These are phyloP conservation scores for Adenanthera pavonina DNA, from an alignment of 306 rosid genomes.

Conservation along the genomic window DNA sequence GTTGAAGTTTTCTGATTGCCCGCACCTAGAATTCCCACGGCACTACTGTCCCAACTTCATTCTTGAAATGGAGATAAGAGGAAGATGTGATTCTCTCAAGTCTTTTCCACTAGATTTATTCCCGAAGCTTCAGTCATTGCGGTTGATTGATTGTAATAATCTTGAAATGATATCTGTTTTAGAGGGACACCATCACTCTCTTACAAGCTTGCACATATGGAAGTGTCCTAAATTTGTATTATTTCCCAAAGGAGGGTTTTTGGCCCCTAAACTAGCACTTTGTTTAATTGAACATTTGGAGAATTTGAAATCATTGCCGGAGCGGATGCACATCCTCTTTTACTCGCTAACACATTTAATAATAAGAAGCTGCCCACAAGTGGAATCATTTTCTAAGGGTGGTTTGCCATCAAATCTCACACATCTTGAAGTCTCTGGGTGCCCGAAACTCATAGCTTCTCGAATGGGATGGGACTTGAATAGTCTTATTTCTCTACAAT, in stretches of 20 bases:
- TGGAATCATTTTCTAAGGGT: constrained; percentile 8
- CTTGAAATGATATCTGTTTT: neutral
- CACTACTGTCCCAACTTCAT: constrained; percentile 5
- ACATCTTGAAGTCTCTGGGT: neutral
- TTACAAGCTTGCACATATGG: neutral
- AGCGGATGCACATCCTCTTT: neutral
- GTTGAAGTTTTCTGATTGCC: neutral
- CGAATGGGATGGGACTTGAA: constrained; percentile 16
- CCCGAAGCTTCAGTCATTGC: neutral
- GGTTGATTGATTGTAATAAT: neutral
- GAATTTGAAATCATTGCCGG: neutral
- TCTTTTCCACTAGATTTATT: neutral
- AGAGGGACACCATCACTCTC: neutral
- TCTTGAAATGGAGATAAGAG: neutral
- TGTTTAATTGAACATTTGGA: neutral
- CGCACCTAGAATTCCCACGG: neutral
- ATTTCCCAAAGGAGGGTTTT: constrained; percentile 4
- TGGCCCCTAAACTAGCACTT: neutral
- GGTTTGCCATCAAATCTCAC: constrained; percentile 17
- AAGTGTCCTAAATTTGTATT: constrained; percentile 1
- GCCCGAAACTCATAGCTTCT: neutral
- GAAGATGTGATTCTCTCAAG: neutral
- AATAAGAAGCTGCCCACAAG: neutral
- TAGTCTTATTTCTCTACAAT: neutral
- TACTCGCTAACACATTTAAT: neutral